Conservation (phyloP, 345 rosid species). For the Citrus maxima region DNA sequence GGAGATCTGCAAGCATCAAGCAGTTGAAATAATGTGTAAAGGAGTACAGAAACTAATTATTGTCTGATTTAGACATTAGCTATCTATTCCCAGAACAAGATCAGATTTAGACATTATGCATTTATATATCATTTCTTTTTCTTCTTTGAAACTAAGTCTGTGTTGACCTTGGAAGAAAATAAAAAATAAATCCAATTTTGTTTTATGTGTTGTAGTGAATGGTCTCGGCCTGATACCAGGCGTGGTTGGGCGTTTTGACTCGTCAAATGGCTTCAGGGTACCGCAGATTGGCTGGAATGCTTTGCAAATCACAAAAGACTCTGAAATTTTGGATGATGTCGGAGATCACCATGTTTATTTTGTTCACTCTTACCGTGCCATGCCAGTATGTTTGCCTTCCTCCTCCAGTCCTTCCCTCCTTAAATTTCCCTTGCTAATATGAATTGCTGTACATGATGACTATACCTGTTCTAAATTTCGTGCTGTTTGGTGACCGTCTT, state of each 20-base stretch:
- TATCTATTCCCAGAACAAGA: not conserved
- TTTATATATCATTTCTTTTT: not conserved
- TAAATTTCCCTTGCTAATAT: not conserved
- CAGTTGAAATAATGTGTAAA: not conserved
- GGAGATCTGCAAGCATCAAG: not conserved
- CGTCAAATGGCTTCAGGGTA: constrained; percentile 68
- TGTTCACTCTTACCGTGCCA: constrained; percentile 94
- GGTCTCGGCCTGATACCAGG: constrained; percentile 98
- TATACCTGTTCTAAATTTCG: not conserved
- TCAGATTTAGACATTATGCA: not conserved
- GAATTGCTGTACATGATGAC: not conserved
- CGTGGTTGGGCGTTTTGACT: constrained; percentile 79
- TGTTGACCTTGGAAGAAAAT: not conserved
- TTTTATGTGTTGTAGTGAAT: constrained; percentile 44
- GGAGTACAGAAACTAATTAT: not conserved
- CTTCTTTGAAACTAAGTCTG: not conserved
- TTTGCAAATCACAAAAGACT: constrained; percentile 64
- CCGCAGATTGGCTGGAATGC: constrained; percentile 99
- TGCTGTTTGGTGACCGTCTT: constrained; percentile 7
- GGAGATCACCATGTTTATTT: constrained; percentile 85
- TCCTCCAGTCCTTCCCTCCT: not conserved
- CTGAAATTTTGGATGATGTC: constrained; percentile 80
- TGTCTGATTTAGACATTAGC: no score
- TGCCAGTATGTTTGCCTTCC: constrained; percentile 50
- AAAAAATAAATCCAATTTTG: not conserved